Evolutionary conservation across 495 filamentous ascomycete genomes (phyloP), one percentile per base, ranked within the genome.

Genomic region (Hyphodiscus hymeniophilus): DNA sequence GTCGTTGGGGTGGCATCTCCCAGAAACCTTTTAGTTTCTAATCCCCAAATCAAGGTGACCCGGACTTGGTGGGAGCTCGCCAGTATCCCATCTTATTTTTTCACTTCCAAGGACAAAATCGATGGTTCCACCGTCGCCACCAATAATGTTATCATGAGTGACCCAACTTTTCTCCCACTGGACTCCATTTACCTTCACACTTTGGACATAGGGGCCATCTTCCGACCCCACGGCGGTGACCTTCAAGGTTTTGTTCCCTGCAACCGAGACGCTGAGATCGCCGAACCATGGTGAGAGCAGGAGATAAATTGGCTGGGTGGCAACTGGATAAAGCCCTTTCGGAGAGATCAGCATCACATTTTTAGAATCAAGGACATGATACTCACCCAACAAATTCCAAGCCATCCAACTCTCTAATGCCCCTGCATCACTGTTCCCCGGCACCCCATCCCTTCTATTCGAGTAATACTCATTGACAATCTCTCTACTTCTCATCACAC

Each of bases 351-450:
- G 41, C 22, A 28, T 22, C 22, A 8, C 8, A 6, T 32, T 12
- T 17, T 7, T 33, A 32, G 10, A 32, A 33, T 15, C 7, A 3
- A 15, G 5, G 38, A 3, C 16, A 36, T 44, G 13, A 21, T 7
- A 40, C 17, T 40, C 17, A 40, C 38, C 38, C 36, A 80, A 69
- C 71, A 78, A 76, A 48, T 78, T 75, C 75, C 75, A 80, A 11
- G 80, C 52, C 8, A 80, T 54, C 68, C 74, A 80, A n/a, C 68
- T 70, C 50, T 79, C 70, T 71, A 81, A 74, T 4, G 76, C 76
- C 5, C 77, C 77, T 0, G 76, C 74, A 50, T 80, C 77, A 48
- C 66, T 72, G 51, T 80, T 80, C 0, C 77, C 77, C 0, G 77
- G 77, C 2, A 80, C 58, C 6, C 78, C 77, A 1, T 48, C 47